phyloP scores from a whole-genome alignment of 1,139 yeast species.

The Yarrowia galli region DNA sequence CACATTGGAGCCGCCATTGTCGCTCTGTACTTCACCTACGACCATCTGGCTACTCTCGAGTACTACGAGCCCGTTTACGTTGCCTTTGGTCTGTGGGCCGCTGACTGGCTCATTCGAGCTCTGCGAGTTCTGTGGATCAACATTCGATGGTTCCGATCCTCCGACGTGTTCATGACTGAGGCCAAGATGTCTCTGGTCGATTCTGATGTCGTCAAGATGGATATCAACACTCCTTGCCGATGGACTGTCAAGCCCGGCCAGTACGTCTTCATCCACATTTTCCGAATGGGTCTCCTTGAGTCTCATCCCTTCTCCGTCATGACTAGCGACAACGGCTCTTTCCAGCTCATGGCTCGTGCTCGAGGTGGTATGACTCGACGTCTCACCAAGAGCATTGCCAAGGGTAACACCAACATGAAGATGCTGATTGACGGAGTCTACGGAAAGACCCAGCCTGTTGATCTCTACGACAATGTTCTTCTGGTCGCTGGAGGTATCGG shows the following conservation, averaged over 20 bases:
- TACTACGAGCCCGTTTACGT: constrained; percentile 56
- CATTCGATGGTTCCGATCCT: constrained; percentile 34
- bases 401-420: constrained; percentile 47
- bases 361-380: constrained; percentile 50
- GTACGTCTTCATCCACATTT: constrained; percentile 65
- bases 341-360: constrained; percentile 52
- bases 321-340: constrained; percentile 49
- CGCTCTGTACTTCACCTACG: constrained; percentile 58
- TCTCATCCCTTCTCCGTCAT: constrained; percentile 75
- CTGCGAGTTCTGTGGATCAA: constrained; percentile 54
- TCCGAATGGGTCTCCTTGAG: constrained; percentile 55
- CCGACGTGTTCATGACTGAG: constrained; percentile 48
- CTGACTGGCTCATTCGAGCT: constrained; percentile 54
- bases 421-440: constrained; percentile 72
- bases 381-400: constrained; percentile 46
- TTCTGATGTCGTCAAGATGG: constrained; percentile 48
- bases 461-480: constrained; percentile 61
- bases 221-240: constrained; percentile 49
- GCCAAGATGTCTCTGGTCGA: constrained; percentile 53
- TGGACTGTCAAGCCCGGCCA: constrained; percentile 67
- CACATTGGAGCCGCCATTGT: constrained; percentile 56
- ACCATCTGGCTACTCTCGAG: constrained; percentile 59
- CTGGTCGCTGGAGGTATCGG: constrained; percentile 79
- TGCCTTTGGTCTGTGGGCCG: constrained; percentile 55
- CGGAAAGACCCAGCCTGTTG: constrained; percentile 61